Percentiles rank a stretch among this genome's conserved stretches.
Evolutionary conservation across 2,329 filamentous ascomycete genomes (phyloP).

Genomic region (Macrophomina tecta): DNA sequence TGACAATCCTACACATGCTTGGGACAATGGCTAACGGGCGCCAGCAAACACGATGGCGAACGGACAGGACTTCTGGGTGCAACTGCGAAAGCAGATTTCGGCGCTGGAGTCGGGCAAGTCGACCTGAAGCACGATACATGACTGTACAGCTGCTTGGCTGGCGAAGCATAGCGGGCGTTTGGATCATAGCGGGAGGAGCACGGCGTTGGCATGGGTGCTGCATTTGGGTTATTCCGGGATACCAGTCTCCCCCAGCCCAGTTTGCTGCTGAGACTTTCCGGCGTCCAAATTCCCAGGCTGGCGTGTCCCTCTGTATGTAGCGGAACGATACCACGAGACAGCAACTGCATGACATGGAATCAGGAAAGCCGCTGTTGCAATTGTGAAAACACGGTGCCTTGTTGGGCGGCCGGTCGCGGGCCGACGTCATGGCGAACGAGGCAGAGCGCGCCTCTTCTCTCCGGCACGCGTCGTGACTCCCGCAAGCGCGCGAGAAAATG

Average conservation of each 20-base stretch:
- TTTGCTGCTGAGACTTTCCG: conserved; percentile 15
- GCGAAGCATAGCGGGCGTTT: conserved; percentile 28
- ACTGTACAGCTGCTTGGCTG: conserved; percentile 28
- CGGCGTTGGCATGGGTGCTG: conserved; percentile 26
- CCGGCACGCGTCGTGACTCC: conserved; percentile 10
- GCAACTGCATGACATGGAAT: neutral
- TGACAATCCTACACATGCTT: neutral
- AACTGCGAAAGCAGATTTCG: conserved; percentile 53
- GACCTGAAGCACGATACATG: conserved; percentile 28
- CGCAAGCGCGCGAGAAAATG: conserved; percentile 18
- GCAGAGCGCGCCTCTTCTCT: conserved; percentile 2
- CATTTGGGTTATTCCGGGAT: conserved; percentile 13
- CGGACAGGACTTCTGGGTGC: conserved; percentile 52
- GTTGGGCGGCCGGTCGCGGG: neutral
- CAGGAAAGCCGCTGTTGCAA: neutral
- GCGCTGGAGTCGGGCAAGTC: conserved; percentile 47
- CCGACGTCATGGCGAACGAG: conserved; percentile 10
- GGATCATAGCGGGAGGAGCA: conserved; percentile 25
- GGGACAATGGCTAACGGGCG: neutral
- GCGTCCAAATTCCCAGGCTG: conserved; percentile 2
- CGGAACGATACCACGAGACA: conserved; percentile 11
- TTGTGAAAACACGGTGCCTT: neutral
- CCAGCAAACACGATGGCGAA: conserved; percentile 49
- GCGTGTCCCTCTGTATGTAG: conserved; percentile 18
- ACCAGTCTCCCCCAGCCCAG: conserved; percentile 10